phyloP scores from a whole-genome alignment of 176 grass and related monocot species.

The Pontederia paniculata region DNA sequence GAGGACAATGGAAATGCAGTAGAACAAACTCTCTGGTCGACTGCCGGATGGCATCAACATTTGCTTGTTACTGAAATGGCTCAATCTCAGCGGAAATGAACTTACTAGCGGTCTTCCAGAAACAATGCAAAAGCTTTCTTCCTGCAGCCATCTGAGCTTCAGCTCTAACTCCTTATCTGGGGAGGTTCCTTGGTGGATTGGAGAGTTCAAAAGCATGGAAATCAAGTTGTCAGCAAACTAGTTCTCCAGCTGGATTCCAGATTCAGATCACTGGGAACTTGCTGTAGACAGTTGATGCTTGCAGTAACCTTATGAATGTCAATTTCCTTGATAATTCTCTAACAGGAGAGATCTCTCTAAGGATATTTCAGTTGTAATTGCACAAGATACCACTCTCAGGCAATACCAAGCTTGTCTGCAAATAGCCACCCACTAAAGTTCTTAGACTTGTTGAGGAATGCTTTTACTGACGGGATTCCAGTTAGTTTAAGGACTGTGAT shows the following conservation, averaged over 20 bases:
- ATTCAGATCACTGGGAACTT: constrained; percentile 4
- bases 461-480: constrained; percentile 61
- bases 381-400: constrained; percentile 51
- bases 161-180: constrained; percentile 58
- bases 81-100: constrained; percentile 62
- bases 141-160: constrained; percentile 36
- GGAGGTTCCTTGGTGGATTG: constrained; percentile 57
- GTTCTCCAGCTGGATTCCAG: constrained; percentile 53
- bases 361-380: constrained; percentile 61
- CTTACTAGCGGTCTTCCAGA: constrained; percentile 52
- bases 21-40: constrained; percentile 53
- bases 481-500: constrained; percentile 36
- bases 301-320: constrained; percentile 44
- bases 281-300: constrained; percentile 32
- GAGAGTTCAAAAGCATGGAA: constrained; percentile 61
- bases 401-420: constrained; percentile 38
- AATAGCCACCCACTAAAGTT: constrained; percentile 23
- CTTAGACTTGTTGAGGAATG: constrained; percentile 73
- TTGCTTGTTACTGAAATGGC: constrained; percentile 44
- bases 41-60: constrained; percentile 58
- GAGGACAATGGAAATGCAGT: constrained; percentile 44
- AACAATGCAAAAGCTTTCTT: constrained; percentile 41
- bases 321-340: constrained; percentile 61
- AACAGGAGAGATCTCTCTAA: constrained; percentile 57
- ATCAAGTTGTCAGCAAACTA: constrained; percentile 57